phyloP scores from a whole-genome alignment of 1,139 yeast genomes.

The Suhomyces wounanorum region DNA sequence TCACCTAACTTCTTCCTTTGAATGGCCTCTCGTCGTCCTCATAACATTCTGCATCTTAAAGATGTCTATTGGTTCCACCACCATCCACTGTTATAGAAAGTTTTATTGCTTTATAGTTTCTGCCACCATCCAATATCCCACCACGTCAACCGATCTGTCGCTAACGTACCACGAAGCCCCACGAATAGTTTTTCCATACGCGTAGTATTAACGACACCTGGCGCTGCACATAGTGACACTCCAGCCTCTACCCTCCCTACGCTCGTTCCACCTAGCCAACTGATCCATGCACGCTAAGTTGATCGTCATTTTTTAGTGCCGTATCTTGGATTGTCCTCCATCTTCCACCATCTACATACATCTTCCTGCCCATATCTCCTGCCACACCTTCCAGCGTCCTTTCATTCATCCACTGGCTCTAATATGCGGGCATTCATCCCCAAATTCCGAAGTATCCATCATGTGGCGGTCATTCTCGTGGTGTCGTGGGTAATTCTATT shows the following conservation, averaged over 20 bases:
- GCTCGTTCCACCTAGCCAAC: neutral
- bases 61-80: no score
- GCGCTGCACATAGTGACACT: neutral
- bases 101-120: no score
- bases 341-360: neutral
- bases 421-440: conserved; percentile 14
- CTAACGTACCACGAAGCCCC: no score
- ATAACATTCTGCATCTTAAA: no score
- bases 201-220: no score
- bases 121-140: no score
- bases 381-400: neutral
- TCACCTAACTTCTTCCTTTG: no score
- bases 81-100: no score
- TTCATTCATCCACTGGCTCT: neutral
- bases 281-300: neutral
- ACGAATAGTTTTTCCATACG: no score
- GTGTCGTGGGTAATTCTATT: conserved; percentile 36
- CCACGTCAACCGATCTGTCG: neutral
- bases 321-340: neutral
- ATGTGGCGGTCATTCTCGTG: conserved; percentile 21
- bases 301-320: neutral
- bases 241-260: no score
- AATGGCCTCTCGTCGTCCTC: no score
- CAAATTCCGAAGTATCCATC: conserved; percentile 31
- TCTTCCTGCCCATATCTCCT: neutral